phyloP scores from a whole-genome alignment of 495 filamentous ascomycete species.

The Barbatosphaeria neglecta region DNA sequence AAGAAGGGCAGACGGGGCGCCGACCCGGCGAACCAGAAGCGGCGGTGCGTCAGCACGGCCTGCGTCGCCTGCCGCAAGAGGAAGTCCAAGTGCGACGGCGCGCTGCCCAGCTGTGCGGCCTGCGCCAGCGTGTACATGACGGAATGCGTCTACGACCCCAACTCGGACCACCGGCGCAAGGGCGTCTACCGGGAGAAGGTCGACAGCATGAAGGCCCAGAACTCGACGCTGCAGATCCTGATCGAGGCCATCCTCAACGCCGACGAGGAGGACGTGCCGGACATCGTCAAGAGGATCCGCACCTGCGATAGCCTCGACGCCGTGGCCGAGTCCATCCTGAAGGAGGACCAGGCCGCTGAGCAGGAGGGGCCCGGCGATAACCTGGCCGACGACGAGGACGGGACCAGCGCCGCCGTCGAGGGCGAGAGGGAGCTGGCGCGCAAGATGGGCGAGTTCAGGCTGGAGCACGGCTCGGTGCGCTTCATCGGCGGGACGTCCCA shows the following conservation, averaged over 20 bases:
- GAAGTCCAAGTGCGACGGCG: constrained; percentile 94
- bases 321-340: constrained; percentile 70
- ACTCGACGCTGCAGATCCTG: constrained; percentile 80
- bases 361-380: constrained; percentile 32
- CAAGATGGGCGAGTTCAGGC: constrained; percentile 80
- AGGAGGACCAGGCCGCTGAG: constrained; percentile 31
- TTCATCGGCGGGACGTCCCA: constrained; percentile 95
- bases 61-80: constrained; percentile 85
- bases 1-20: constrained; percentile 39
- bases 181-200: constrained; percentile 94
- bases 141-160: constrained; percentile 86
- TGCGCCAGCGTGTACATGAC: constrained; percentile 94
- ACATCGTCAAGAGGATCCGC: constrained; percentile 74
- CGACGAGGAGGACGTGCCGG: constrained; percentile 69
- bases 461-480: constrained; percentile 83
- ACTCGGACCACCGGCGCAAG: constrained; percentile 89
- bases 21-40: constrained; percentile 49
- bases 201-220: constrained; percentile 75
- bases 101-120: constrained; percentile 82
- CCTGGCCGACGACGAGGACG: constrained; percentile 23
- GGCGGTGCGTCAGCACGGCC: constrained; percentile 85
- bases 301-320: constrained; percentile 84
- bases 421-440: constrained; percentile 82
- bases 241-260: constrained; percentile 90
- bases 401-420: constrained; percentile 37